Evolutionary conservation across 139 green algal species (phyloP).

Genomic region (Chlamydomonas sp.): DNA sequence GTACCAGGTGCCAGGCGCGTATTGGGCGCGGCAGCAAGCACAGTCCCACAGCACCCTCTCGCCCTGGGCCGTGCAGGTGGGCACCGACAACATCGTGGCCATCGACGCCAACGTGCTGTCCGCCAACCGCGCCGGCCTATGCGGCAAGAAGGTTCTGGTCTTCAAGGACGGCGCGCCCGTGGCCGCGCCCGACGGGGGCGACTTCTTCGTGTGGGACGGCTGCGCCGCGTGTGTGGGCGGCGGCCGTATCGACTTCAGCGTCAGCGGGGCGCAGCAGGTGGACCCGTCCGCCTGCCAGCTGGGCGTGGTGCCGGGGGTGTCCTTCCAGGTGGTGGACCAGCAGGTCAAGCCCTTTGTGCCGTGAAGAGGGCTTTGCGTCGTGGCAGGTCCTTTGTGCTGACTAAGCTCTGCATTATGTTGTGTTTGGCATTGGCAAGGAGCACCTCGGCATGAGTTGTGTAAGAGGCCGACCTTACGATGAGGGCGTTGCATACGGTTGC

Average conservation of each 20-base stretch:
- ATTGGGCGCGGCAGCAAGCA: too few species aligned
- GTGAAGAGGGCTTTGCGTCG: background rate
- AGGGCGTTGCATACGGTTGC: too few species aligned
- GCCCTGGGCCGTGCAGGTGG: background rate
- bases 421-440: too few species aligned
- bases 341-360: background rate
- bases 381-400: too few species aligned
- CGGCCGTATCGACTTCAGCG: slow-evolving; percentile 4
- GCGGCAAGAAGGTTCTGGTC: slow-evolving; percentile 10
- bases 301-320: background rate
- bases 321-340: slow-evolving; percentile 8
- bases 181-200: background rate
- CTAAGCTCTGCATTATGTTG: too few species aligned
- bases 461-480: too few species aligned
- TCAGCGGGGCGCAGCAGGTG: background rate
- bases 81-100: slow-evolving; percentile 1
- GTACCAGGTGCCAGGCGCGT: too few species aligned
- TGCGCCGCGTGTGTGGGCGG: background rate
- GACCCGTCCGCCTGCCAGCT: background rate
- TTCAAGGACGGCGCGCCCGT: background rate
- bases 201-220: slow-evolving; percentile 19
- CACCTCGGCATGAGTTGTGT: too few species aligned
- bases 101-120: slow-evolving; percentile 6
- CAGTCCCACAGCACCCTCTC: background rate
- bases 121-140: background rate